Evolutionary conservation across 306 rosid species (phyloP).

Genomic region (Trifolium subterraneum): DNA sequence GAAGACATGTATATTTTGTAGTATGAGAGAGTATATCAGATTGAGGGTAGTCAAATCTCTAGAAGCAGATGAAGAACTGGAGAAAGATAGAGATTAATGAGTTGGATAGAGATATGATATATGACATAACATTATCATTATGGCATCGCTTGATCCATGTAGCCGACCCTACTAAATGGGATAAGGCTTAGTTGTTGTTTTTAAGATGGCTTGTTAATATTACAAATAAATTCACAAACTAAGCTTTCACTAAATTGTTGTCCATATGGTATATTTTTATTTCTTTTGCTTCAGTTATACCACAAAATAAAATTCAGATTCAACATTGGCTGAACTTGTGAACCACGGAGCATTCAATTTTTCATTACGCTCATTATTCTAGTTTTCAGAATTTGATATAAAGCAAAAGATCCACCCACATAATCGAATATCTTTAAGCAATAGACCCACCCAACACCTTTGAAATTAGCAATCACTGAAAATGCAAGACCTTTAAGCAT

Average conservation of each 20-base stretch:
- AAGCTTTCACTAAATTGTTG: neutral
- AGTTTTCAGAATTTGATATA: conserved; percentile 12
- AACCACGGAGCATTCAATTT: conserved; percentile 15
- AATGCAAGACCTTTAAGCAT: conserved; percentile 35
- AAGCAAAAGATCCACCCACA: neutral
- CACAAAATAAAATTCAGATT: conserved; percentile 25
- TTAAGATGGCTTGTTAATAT: neutral
- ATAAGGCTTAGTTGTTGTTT: neutral
- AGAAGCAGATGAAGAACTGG: no score
- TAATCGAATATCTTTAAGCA: neutral
- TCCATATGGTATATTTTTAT: neutral
- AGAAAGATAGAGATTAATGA: no score
- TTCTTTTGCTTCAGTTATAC: neutral
- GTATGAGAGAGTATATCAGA: no score
- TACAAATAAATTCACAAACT: neutral
- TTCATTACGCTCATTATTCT: neutral
- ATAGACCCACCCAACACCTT: neutral
- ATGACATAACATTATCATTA: no score
- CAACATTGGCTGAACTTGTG: neutral
- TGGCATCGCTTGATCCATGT: no score
- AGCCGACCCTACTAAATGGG: neutral
- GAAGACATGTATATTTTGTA: no score
- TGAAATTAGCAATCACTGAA: conserved; percentile 4
- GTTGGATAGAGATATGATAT: no score
- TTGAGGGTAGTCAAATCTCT: neutral